Evolutionary conservation across 108 stramenopile genomes (phyloP).

Genomic region (Fragilaria radians): DNA sequence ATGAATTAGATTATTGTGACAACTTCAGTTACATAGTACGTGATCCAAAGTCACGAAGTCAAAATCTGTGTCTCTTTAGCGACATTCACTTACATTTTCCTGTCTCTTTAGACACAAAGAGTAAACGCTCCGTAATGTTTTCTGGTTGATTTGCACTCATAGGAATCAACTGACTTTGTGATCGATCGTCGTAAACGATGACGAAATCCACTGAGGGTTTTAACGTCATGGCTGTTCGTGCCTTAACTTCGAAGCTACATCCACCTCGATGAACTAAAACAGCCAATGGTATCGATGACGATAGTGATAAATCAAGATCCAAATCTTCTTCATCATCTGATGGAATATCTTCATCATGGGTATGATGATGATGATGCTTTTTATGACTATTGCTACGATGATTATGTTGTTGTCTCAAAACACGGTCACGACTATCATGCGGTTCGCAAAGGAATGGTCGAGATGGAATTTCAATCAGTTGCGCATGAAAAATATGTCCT

Average conservation of each 20-base stretch:
- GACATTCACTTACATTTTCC: slow-evolving; percentile 20
- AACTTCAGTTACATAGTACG: too few relatives aligned
- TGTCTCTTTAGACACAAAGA: slow-evolving; percentile 23
- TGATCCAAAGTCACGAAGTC: too few relatives aligned
- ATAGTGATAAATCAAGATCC: slow-evolving; percentile 2
- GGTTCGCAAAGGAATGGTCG: slow-evolving; percentile 2
- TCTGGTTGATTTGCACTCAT: slow-evolving; percentile 21
- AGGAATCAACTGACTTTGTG: slow-evolving; percentile 10
- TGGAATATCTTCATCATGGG: neutral
- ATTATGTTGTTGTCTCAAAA: neutral
- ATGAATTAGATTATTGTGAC: too few relatives aligned
- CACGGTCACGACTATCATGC: neutral
- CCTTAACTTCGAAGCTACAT: slow-evolving; percentile 60
- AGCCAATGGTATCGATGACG: slow-evolving; percentile 25
- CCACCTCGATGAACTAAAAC: slow-evolving; percentile 45
- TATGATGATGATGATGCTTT: slow-evolving; percentile 5
- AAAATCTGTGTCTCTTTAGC: neutral
- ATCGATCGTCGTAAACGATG: slow-evolving; percentile 24
- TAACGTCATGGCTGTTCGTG: slow-evolving; percentile 29
- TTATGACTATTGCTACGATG: neutral
- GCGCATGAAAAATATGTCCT: neutral
- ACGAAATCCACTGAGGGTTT: slow-evolving; percentile 9
- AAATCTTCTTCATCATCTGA: neutral
- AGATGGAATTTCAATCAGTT: neutral
- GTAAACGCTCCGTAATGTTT: slow-evolving; percentile 9